Evolutionary conservation across 2,329 filamentous ascomycete species (phyloP).

Genomic region (Sclerotinia glacialis): DNA sequence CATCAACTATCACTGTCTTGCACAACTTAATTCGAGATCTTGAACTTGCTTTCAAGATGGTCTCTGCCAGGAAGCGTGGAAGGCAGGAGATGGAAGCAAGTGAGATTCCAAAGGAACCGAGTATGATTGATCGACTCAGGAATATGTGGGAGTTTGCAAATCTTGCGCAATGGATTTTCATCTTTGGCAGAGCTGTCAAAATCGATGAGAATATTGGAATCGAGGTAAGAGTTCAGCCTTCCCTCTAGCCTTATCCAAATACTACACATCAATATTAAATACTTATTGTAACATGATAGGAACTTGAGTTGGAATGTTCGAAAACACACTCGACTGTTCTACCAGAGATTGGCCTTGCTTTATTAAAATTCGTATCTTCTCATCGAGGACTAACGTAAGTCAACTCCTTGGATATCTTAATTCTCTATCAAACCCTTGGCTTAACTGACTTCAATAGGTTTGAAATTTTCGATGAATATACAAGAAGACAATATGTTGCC

Average conservation of each 20-base stretch:
- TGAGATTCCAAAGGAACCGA: constrained; percentile 37
- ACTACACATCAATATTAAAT: neutral
- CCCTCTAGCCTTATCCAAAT: constrained; percentile 9
- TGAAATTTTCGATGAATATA: constrained; percentile 91
- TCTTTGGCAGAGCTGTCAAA: constrained; percentile 87
- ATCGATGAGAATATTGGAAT: constrained; percentile 86
- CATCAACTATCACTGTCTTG: constrained; percentile 17
- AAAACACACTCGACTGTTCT: constrained; percentile 74
- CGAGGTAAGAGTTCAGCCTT: constrained; percentile 60
- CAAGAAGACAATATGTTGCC: constrained; percentile 80
- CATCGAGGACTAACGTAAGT: constrained; percentile 88
- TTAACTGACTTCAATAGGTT: constrained; percentile 52
- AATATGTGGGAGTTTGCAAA: constrained; percentile 97
- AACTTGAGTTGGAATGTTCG: constrained; percentile 83
- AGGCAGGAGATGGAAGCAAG: constrained; percentile 44
- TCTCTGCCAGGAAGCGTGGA: constrained; percentile 49
- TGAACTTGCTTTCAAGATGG: constrained; percentile 40
- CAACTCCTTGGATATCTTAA: constrained; percentile 11
- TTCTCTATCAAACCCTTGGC: constrained; percentile 1
- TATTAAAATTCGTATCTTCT: constrained; percentile 91
- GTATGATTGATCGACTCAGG: constrained; percentile 64
- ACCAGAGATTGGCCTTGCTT: constrained; percentile 75
- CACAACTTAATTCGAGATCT: neutral
- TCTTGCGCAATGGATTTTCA: constrained; percentile 86
- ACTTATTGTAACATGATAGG: constrained; percentile 50